Percentiles rank a stretch among this genome's conserved stretches.
Evolutionary conservation across 805 yeast species (phyloP).

Genomic region (Spathaspora sp.): DNA sequence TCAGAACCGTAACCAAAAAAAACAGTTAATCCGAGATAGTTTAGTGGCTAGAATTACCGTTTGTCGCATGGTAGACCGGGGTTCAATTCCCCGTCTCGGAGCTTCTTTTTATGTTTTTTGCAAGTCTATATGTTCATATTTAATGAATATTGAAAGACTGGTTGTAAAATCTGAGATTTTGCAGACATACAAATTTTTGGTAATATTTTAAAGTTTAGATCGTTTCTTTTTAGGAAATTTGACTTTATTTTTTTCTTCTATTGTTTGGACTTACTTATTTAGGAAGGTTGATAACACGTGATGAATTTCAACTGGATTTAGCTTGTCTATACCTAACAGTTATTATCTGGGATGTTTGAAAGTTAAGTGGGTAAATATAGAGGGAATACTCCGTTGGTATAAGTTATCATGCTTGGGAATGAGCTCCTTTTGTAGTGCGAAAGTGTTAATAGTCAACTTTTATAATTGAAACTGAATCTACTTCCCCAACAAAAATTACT

Average conservation of each 20-base stretch:
- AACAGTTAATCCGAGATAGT: slow-evolving; percentile 13
- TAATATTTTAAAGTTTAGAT: background rate
- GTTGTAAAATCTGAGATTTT: background rate
- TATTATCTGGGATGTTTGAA: too few relatives aligned
- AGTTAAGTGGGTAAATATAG: too few relatives aligned
- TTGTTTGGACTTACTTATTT: background rate
- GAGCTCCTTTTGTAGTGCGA: too few relatives aligned
- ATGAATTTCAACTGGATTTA: too few relatives aligned
- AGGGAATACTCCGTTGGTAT: too few relatives aligned
- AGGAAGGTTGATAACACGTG: background rate
- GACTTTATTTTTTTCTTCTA: background rate
- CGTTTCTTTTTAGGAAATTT: background rate
- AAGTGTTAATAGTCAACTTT: too few relatives aligned
- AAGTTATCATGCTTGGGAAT: too few relatives aligned
- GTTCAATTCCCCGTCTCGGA: slow-evolving; percentile 20
- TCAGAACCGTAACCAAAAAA: background rate
- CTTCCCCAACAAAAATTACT: too few relatives aligned
- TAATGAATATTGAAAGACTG: background rate
- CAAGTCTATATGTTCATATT: background rate
- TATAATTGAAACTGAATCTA: too few relatives aligned
- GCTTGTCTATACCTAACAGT: too few relatives aligned
- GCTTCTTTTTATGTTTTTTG: slow-evolving; percentile 4
- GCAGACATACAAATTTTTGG: background rate
- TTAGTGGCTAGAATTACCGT: slow-evolving; percentile 20
- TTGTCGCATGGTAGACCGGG: slow-evolving; percentile 21